phyloP scores from a whole-genome alignment of 2,329 filamentous ascomycete species.

The Chaetomiaceae sp. region DNA sequence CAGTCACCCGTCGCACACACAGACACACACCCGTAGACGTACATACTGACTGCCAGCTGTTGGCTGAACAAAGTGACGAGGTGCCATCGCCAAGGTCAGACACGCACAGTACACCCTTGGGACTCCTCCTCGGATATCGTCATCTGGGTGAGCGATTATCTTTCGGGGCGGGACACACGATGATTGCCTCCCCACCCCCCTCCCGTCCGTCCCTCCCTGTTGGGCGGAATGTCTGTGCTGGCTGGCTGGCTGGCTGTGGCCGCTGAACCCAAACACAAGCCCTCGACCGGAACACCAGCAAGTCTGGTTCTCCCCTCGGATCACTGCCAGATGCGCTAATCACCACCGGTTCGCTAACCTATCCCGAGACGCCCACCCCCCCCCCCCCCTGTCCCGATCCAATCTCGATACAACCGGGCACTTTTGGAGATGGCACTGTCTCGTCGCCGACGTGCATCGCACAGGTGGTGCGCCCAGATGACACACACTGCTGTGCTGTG shows the following conservation, averaged over 20 bases:
- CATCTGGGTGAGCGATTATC: slow-evolving; percentile 9
- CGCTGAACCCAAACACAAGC: neutral
- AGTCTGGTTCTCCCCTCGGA: slow-evolving; percentile 1
- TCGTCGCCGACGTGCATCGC: neutral
- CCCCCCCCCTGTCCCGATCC: slow-evolving; percentile 3
- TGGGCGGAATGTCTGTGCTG: no score
- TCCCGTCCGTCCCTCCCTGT: no score
- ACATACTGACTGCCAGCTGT: no score
- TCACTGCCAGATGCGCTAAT: neutral
- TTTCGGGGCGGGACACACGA: neutral
- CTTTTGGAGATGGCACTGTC: neutral
- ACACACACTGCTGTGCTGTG: no score
- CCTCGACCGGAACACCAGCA: neutral
- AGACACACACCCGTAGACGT: no score
- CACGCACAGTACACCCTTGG: no score
- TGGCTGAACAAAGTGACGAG: no score
- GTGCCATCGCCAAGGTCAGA: no score
- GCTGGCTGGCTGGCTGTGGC: no score
- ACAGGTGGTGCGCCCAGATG: neutral
- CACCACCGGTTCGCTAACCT: neutral
- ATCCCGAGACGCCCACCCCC: neutral
- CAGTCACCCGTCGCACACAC: no score
- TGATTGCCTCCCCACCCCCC: neutral
- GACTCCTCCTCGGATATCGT: slow-evolving; percentile 9
- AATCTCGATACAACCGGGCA: slow-evolving; percentile 2